Evolutionary conservation across 1,139 yeast genomes (phyloP).

Genomic region (Hemisphaericaspora xylofermentans): DNA sequence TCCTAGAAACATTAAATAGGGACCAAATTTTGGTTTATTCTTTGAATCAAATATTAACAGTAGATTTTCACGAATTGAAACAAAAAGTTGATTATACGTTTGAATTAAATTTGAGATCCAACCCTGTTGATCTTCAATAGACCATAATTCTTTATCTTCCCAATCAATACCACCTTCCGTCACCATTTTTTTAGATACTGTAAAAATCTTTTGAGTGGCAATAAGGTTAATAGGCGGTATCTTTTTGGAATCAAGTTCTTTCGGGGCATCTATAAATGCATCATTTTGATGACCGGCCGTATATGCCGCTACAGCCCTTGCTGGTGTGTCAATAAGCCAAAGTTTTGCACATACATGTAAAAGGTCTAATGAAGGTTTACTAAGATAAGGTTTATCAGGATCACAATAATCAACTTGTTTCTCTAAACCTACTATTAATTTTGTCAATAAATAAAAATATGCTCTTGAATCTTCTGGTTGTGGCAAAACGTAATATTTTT

Average conservation of each 20-base stretch:
- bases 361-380: conserved; percentile 42
- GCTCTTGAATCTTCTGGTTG: conserved; percentile 5
- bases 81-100: conserved; percentile 50
- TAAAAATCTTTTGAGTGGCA: conserved; percentile 28
- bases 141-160: conserved; percentile 44
- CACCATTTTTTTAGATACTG: conserved; percentile 27
- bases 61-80: conserved; percentile 46
- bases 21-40: conserved; percentile 63
- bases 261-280: conserved; percentile 32
- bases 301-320: conserved; percentile 52
- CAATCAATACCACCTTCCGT: conserved; percentile 37
- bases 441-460: conserved; percentile 7
- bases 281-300: conserved; percentile 52
- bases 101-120: conserved; percentile 52
- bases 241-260: conserved; percentile 21
- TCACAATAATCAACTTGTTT: conserved; percentile 9
- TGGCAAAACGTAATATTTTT: conserved; percentile 46
- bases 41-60: conserved; percentile 45
- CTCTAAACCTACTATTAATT: conserved; percentile 18
- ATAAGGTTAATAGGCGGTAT: conserved; percentile 32
- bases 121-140: conserved; percentile 47
- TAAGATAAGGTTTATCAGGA: conserved; percentile 26
- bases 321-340: conserved; percentile 61
- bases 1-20: conserved; percentile 50
- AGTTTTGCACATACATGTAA: conserved; percentile 47